Percentiles rank a stretch among this genome's conserved stretches.
phyloP scores from a whole-genome alignment of 1,284 basidiomycete genomes.

The Heimioporus retisporus region DNA sequence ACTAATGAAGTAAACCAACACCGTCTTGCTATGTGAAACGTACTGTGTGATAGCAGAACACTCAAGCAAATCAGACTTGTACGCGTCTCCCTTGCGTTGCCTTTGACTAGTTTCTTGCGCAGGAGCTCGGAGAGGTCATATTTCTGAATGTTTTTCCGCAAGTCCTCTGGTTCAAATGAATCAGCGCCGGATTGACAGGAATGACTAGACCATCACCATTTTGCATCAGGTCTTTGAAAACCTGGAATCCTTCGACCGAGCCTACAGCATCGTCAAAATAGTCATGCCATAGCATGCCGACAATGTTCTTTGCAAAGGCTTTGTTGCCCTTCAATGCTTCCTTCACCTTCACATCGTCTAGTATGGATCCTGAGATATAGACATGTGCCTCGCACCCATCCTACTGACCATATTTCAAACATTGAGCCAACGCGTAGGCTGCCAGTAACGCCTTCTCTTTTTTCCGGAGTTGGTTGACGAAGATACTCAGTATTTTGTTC shows the following conservation, averaged over 20 bases:
- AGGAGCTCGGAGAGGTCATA: neutral
- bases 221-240: neutral
- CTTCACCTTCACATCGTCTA: slow-evolving; percentile 10
- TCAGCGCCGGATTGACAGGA: neutral
- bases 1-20: neutral
- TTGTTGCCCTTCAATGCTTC: too few relatives aligned
- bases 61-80: neutral
- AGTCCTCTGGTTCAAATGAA: neutral
- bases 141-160: neutral
- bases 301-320: neutral
- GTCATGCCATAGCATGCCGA: neutral
- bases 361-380: neutral
- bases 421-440: slow-evolving; percentile 13
- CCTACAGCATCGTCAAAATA: neutral
- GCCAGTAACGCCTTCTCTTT: slow-evolving; percentile 14
- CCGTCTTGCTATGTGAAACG: neutral
- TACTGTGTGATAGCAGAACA: neutral
- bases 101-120: neutral
- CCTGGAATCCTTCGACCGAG: neutral
- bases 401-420: slow-evolving; percentile 14
- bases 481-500: neutral
- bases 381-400: neutral
- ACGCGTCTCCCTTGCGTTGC: neutral
- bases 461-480: slow-evolving; percentile 15
- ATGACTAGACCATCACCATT: neutral